These are phyloP conservation scores for Lactarius akahatsu DNA, from an alignment of 768 basidiomycete species.

Conservation along the genomic window DNA sequence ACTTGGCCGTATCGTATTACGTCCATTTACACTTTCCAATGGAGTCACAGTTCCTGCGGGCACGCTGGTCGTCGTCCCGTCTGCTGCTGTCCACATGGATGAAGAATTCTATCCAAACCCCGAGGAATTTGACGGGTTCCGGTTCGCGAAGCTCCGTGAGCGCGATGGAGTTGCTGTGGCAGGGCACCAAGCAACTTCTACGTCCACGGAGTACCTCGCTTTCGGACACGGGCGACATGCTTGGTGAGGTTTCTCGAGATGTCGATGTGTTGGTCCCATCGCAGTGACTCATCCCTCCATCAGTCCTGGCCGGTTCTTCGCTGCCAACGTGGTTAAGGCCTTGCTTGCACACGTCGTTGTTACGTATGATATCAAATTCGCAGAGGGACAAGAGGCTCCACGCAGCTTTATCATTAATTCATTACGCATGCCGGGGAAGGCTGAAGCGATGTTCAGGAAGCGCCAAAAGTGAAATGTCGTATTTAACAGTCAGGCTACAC, in stretches of 20 bases:
- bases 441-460: slow-evolving; percentile 31
- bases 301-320: slow-evolving; percentile 28
- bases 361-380: slow-evolving; percentile 33
- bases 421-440: slow-evolving; percentile 14
- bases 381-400: slow-evolving; percentile 23
- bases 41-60: slow-evolving; percentile 43
- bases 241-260: slow-evolving; percentile 30
- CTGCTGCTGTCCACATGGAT: slow-evolving; percentile 41
- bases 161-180: slow-evolving; percentile 22
- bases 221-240: slow-evolving; percentile 34
- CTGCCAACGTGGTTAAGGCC: slow-evolving; percentile 30
- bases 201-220: slow-evolving; percentile 37
- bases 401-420: neutral
- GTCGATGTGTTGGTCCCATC: too few relatives aligned
- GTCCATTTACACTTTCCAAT: slow-evolving; percentile 36
- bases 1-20: slow-evolving; percentile 30
- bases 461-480: slow-evolving; percentile 16
- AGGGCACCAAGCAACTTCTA: slow-evolving; percentile 33
- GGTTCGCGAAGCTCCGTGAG: slow-evolving; percentile 39
- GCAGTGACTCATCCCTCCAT: neutral
- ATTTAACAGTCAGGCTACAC: neutral
- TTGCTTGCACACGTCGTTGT: slow-evolving; percentile 32
- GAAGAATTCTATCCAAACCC: slow-evolving; percentile 45
- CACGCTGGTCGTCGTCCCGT: slow-evolving; percentile 37
- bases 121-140: slow-evolving; percentile 41